Evolutionary conservation across 1,284 basidiomycete genomes (phyloP).

Genomic region (Cryptococcus sp.): DNA sequence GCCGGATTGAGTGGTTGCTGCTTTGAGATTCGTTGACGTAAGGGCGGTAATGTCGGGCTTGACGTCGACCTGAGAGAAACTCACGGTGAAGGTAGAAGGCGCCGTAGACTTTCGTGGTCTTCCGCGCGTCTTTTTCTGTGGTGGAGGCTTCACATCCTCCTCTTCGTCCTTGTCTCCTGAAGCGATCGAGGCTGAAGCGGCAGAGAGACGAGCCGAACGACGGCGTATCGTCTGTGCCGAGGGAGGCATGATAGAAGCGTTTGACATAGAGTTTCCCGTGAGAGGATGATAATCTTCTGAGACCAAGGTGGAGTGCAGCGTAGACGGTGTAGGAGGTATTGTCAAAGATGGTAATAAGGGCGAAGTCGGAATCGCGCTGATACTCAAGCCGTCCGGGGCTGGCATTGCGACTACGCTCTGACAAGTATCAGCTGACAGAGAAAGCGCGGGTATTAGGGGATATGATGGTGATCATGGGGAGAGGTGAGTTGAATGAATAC

Average conservation of each 20-base stretch:
- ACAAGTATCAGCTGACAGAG: not conserved
- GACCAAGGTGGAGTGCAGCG: conserved; percentile 3
- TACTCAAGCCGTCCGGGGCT: too few relatives aligned
- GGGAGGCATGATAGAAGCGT: conserved; percentile 5
- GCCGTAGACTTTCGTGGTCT: conserved; percentile 4
- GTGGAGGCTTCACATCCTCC: not conserved
- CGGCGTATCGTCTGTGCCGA: not conserved
- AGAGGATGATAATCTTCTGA: not conserved
- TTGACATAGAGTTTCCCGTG: not conserved
- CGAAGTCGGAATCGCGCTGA: not conserved
- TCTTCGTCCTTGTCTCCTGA: not conserved
- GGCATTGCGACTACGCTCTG: too few relatives aligned
- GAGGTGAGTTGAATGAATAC: not conserved
- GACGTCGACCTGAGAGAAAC: not conserved
- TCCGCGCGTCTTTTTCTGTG: conserved; percentile 5
- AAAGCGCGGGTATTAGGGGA: not conserved
- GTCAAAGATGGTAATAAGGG: not conserved
- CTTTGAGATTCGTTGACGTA: not conserved
- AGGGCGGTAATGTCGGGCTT: not conserved
- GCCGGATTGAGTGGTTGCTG: not conserved
- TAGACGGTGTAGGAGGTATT: not conserved
- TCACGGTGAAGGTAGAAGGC: not conserved
- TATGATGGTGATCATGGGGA: not conserved
- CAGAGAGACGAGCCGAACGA: conserved; percentile 9
- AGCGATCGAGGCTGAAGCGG: not conserved